A percentile compares a stretch with the other conserved stretches of the same genome.
phyloP scores from a whole-genome alignment of 2,329 filamentous ascomycete species.

The Ophiocordyceps camponoti-leonardi region DNA sequence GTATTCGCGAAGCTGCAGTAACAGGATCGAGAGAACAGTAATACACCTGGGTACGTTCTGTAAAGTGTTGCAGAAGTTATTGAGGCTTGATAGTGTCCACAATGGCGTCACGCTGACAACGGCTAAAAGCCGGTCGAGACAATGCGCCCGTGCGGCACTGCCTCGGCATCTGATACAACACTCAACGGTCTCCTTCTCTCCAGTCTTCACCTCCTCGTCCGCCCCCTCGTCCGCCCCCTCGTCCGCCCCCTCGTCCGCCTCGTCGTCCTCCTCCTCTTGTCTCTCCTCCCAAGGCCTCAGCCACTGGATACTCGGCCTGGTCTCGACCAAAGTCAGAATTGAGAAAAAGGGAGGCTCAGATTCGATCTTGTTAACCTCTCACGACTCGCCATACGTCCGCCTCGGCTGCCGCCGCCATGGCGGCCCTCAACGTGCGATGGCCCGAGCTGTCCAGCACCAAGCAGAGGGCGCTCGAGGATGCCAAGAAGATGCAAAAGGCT shows the following conservation, averaged over 20 bases:
- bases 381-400: background rate
- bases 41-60: too few species aligned
- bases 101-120: background rate
- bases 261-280: too few species aligned
- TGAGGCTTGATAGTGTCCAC: background rate
- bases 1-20: conserved; percentile 19
- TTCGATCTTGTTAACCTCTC: background rate
- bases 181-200: too few species aligned
- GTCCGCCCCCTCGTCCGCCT: too few species aligned
- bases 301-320: too few species aligned
- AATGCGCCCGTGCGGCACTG: background rate
- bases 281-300: too few species aligned
- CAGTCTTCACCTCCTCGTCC: too few species aligned
- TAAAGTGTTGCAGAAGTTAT: too few species aligned
- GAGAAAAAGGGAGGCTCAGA: too few species aligned
- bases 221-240: too few species aligned
- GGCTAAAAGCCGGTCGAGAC: background rate
- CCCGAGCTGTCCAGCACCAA: conserved; percentile 29
- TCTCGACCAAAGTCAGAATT: too few species aligned
- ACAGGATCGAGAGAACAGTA: background rate
- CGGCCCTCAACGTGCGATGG: conserved; percentile 23
- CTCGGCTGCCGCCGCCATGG: conserved; percentile 12
- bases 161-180: background rate
- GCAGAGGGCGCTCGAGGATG: conserved; percentile 49
- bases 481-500: conserved; percentile 48